Evolutionary conservation across 2,329 filamentous ascomycete species (phyloP).

Genomic region (Chalara sp.): DNA sequence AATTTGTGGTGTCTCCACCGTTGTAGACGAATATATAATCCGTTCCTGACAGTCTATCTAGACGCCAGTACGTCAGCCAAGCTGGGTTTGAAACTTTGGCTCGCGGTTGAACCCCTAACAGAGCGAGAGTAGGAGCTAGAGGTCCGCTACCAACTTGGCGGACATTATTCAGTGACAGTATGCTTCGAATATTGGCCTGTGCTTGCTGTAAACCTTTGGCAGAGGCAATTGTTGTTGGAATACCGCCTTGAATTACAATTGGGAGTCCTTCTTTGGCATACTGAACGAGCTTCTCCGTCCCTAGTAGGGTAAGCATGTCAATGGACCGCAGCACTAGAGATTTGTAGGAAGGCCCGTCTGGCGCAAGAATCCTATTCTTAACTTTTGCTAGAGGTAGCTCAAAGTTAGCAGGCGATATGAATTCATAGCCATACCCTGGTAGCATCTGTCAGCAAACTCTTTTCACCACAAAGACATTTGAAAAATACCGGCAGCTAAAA

Average conservation of each 20-base stretch:
- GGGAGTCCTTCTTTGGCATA: neutral
- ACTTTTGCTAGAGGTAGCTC: neutral
- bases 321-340: neutral
- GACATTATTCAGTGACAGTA: slow-evolving; percentile 26
- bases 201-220: slow-evolving; percentile 3
- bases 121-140: slow-evolving; percentile 26
- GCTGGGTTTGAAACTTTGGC: slow-evolving; percentile 24
- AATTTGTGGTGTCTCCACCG: slow-evolving; percentile 21
- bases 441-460: neutral
- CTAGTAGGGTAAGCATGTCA: neutral
- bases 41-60: slow-evolving; percentile 16
- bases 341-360: neutral
- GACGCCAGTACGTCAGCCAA: slow-evolving; percentile 32
- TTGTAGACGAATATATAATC: slow-evolving; percentile 37
- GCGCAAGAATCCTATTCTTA: neutral
- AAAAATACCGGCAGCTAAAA: slow-evolving; percentile 33
- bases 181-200: neutral
- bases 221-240: neutral
- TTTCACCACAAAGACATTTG: slow-evolving; percentile 1
- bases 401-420: neutral
- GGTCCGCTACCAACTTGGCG: slow-evolving; percentile 24
- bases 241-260: neutral
- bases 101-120: slow-evolving; percentile 27
- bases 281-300: neutral
- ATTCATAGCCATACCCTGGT: neutral